phyloP scores from a whole-genome alignment of 2,329 filamentous ascomycete species.

The Colletotrichum falcatum region DNA sequence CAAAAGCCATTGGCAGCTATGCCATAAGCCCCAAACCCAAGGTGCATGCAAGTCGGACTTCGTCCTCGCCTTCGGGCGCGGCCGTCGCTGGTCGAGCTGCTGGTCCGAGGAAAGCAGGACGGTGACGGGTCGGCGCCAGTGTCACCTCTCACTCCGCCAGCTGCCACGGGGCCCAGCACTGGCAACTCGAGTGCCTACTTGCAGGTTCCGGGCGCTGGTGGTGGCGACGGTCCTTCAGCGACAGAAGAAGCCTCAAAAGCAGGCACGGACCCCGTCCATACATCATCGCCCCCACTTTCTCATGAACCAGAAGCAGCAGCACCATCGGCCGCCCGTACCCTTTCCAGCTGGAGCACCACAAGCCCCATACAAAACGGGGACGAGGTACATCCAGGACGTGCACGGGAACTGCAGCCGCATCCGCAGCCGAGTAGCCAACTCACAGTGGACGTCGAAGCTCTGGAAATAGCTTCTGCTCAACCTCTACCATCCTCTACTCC shows the following conservation, averaged over 20 bases:
- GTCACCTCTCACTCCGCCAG: conserved; percentile 37
- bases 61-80: conserved; percentile 62
- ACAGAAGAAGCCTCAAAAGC: conserved; percentile 37
- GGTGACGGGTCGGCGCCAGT: conserved; percentile 43
- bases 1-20: not conserved
- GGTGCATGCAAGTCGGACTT: conserved; percentile 65
- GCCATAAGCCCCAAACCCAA: not conserved
- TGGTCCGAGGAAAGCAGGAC: conserved; percentile 52
- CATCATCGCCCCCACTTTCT: conserved; percentile 39
- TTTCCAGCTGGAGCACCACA: conserved; percentile 14
- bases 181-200: conserved; percentile 40
- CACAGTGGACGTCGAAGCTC: conserved; percentile 44
- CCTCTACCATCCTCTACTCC: conserved; percentile 58
- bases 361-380: conserved; percentile 19
- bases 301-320: conserved; percentile 22
- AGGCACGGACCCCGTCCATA: conserved; percentile 38
- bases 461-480: conserved; percentile 54
- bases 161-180: conserved; percentile 37
- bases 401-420: conserved; percentile 37
- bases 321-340: conserved; percentile 20
- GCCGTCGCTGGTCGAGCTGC: conserved; percentile 65
- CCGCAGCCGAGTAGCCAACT: conserved; percentile 39
- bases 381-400: conserved; percentile 32
- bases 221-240: conserved; percentile 44
- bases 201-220: conserved; percentile 43